These are phyloP conservation scores for Neocallimastix lanati DNA, from an alignment of 192 early-diverging fungal genomes.

Conservation along the genomic window DNA sequence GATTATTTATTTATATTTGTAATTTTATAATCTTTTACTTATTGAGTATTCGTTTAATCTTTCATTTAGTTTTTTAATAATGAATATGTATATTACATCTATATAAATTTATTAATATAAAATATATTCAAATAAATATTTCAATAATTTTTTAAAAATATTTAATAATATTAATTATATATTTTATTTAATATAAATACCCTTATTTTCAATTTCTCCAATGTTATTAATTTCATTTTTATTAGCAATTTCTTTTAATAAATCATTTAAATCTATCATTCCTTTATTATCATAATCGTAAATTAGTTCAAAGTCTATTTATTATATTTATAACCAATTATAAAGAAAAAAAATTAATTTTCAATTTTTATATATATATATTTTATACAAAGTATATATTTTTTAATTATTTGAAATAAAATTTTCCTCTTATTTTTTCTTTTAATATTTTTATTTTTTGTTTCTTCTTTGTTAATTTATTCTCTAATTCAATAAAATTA, in stretches of 20 bases:
- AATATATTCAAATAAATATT: neutral
- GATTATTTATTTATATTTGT: too few relatives aligned
- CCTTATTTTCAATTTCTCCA: neutral
- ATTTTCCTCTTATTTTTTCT: neutral
- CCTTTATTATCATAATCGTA: neutral
- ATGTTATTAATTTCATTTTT: neutral
- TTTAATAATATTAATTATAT: too few relatives aligned
- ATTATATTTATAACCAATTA: too few relatives aligned
- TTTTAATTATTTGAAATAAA: too few relatives aligned
- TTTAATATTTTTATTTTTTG: neutral
- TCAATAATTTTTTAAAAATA: too few relatives aligned
- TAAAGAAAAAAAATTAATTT: too few relatives aligned
- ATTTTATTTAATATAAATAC: too few relatives aligned
- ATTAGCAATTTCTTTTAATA: neutral
- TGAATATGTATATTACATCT: neutral
- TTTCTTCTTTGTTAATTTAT: neutral
- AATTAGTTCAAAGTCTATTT: neutral
- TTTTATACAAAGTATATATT: too few relatives aligned
- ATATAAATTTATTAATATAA: neutral
- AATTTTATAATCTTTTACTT: neutral
- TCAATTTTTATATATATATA: too few relatives aligned
- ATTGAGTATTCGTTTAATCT: neutral
- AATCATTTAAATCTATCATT: neutral
- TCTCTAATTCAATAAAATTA: neutral
- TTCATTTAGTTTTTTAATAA: neutral